Evolutionary conservation across 176 grass and related monocot species (phyloP).

Genomic region (Bothriochloa decipiens): DNA sequence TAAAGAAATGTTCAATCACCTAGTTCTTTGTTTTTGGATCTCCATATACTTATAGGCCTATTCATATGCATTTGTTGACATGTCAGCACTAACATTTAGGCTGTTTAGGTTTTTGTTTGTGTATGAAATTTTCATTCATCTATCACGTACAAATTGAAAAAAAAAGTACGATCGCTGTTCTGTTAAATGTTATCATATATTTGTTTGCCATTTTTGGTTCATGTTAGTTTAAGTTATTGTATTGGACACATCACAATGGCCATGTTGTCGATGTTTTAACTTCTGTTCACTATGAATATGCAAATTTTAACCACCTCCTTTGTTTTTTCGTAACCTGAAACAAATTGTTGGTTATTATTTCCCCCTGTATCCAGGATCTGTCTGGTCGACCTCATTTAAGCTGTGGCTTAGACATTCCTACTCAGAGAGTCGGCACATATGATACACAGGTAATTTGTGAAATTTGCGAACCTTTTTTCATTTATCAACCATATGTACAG

Average conservation of each 20-base stretch:
- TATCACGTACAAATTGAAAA: neutral
- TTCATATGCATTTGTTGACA: neutral
- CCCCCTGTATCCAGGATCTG: constrained; percentile 66
- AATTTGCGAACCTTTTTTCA: neutral
- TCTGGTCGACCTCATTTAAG: constrained; percentile 97
- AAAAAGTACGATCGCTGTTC: neutral
- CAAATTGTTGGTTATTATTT: neutral
- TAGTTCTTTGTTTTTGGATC: neutral
- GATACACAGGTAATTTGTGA: constrained; percentile 80
- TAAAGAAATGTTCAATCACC: neutral
- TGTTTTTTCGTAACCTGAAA: neutral
- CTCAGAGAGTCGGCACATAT: constrained; percentile 76
- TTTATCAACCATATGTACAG: neutral
- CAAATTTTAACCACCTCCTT: neutral
- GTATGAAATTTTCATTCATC: constrained; percentile 21
- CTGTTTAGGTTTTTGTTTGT: neutral
- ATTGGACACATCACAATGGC: neutral
- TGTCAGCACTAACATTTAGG: neutral
- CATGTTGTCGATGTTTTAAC: neutral
- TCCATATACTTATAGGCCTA: neutral
- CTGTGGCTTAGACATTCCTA: constrained; percentile 74
- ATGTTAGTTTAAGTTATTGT: neutral
- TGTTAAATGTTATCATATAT: neutral
- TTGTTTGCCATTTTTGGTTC: constrained; percentile 7
- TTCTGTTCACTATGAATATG: neutral